A percentile compares a stretch with the other conserved stretches of the same genome.
These are phyloP conservation scores for Gossypioides kirkii DNA, from an alignment of 345 rosid genomes.

Conservation along the genomic window DNA sequence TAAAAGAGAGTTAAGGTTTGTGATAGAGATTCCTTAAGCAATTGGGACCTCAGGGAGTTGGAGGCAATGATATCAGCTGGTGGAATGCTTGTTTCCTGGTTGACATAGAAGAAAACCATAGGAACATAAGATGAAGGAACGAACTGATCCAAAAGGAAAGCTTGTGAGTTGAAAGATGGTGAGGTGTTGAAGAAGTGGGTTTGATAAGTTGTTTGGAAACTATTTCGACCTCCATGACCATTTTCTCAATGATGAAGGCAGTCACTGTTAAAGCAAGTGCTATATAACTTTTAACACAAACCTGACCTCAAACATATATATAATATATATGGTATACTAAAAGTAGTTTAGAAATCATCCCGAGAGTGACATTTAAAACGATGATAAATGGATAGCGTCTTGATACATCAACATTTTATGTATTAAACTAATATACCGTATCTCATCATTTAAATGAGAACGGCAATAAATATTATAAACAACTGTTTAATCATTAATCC, in stretches of 20 bases:
- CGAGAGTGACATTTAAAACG: too few species aligned
- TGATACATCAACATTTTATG: too few species aligned
- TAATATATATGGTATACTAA: too few species aligned
- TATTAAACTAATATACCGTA: too few species aligned
- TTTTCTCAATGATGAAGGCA: neutral
- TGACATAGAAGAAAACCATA: neutral
- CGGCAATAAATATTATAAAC: too few species aligned
- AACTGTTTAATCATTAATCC: too few species aligned
- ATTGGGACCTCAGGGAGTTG: neutral
- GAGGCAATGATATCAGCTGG: neutral
- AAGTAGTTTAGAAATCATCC: too few species aligned
- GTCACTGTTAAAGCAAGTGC: neutral
- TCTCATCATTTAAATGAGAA: too few species aligned
- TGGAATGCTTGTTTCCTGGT: neutral
- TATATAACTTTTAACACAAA: neutral
- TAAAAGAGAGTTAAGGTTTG: conserved; percentile 17
- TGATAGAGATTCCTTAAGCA: conserved; percentile 13
- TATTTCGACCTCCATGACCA: neutral
- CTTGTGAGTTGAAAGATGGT: neutral
- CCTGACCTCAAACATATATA: too few species aligned
- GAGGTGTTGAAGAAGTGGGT: conserved; percentile 6
- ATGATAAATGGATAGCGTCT: too few species aligned
- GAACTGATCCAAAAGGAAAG: neutral
- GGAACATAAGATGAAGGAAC: neutral
- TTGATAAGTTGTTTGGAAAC: neutral